phyloP scores from a whole-genome alignment of 768 basidiomycete genomes.

The Lentinula aciculospora region DNA sequence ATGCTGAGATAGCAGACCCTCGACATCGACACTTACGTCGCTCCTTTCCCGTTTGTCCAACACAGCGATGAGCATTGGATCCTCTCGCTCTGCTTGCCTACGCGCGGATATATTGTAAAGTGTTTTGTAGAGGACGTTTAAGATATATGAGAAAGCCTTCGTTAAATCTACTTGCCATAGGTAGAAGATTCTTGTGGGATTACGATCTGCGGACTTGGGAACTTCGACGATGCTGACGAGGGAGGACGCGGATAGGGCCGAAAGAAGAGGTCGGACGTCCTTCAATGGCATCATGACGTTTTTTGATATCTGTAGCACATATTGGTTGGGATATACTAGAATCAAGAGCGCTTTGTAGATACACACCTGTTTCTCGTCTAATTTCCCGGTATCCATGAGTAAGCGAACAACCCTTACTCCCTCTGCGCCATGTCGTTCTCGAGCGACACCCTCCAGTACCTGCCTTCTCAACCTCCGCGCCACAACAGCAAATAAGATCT shows the following conservation, averaged over 20 bases:
- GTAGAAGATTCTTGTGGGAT: constrained; percentile 84
- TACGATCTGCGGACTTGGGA: constrained; percentile 84
- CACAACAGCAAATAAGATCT: constrained; percentile 76
- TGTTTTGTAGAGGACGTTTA: constrained; percentile 83
- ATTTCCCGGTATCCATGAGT: constrained; percentile 77
- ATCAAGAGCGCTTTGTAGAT: too few species aligned
- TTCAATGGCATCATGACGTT: constrained; percentile 89
- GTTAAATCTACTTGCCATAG: constrained; percentile 90
- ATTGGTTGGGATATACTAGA: too few species aligned
- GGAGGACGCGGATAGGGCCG: constrained; percentile 73
- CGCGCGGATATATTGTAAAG: constrained; percentile 80
- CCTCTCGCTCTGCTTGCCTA: constrained; percentile 59
- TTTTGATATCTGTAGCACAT: constrained; percentile 53
- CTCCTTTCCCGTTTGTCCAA: constrained; percentile 75
- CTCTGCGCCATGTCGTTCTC: constrained; percentile 78
- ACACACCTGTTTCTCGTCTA: constrained; percentile 89
- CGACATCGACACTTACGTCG: constrained; percentile 77
- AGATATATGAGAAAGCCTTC: constrained; percentile 74
- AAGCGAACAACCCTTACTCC: constrained; percentile 81
- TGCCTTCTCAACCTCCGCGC: constrained; percentile 59
- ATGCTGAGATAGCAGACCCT: constrained; percentile 54
- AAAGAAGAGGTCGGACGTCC: constrained; percentile 76
- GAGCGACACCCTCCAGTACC: constrained; percentile 71
- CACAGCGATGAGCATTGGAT: constrained; percentile 60
- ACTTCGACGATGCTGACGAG: constrained; percentile 92